Evolutionary conservation across 331 rosid species (phyloP), one percentile per base, ranked within the genome.

Genomic region (Quercus lobata): DNA sequence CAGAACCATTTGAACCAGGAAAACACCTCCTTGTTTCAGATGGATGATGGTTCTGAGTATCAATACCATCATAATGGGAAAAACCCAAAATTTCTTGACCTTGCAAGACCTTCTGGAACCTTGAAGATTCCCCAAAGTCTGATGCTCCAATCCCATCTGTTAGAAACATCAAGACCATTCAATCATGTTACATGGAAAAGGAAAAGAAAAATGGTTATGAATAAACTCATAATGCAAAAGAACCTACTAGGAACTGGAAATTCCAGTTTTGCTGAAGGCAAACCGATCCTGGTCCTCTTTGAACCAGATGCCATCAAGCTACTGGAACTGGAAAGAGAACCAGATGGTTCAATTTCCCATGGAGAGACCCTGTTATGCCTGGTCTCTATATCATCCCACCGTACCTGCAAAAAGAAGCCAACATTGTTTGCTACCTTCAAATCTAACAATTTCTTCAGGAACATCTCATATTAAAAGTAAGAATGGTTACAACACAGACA

Each of bases 101-200:
- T 96, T 96, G 99, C 99, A 96, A 96, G 99, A 96, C 99, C 99
- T 93, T 92, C 88, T 84, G 99, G 95, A 96, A 96, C 83, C 97
- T 89, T 56, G 84, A 81, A 34, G 98, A 80, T 87, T 96, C 99
- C 94, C 94, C 97, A 83, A 96, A 93, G 98, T 92, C 99, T 69
- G 93, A 83, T 62, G 86, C 71, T 76, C 97, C 97, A 90, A 89
- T 88, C 74, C 97, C 98, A 82, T 85, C 99, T 96, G 92, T 44
- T 61, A 69, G n/a, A 60, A 68, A 83, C 30, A 19, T 54, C 66
- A 63, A 60, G 54, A 66, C 16, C 30, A 53, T 29, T 71, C 83
- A 87, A 72, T 54, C 10, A 56, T 35, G 75, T 17, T 66, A 78
- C 68, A 72, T 11, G 34, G 19, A 16, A 21, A 55, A 57, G 37